Evolutionary conservation across 1,284 basidiomycete species (phyloP), one percentile per base, ranked within the genome.

Genomic region (Sanghuangporus sanghuang): DNA sequence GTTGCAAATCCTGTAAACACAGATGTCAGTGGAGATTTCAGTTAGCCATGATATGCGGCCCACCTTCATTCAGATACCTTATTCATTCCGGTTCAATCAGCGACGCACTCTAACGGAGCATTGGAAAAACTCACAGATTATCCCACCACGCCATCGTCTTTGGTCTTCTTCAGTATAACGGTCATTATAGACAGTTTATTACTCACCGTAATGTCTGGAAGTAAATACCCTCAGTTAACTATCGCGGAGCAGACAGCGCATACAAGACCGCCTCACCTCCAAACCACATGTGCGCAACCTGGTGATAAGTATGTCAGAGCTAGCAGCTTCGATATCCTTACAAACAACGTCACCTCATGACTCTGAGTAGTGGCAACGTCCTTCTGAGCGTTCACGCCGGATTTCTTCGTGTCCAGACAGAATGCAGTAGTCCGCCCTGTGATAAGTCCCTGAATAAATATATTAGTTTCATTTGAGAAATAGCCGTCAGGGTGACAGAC

Each of bases 131-230:
- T 62, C 32, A 65, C 52, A 95, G 79, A 74, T 92, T 90, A 69
- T 93, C 90, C 94, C 95, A 96, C 93, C 93, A 97, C 70, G 86
- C 85, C 90, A 95, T 95, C 1, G 93, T 96, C 16, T 92, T 90
- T 18, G 21, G 16, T 46, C 16, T 46, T n/a, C 70, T 95, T 92
- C 74, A 35, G 14, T 11, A 42, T 54, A 6, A 59, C 42, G 42
- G 27, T n/a, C 21, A 39, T 36, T 11, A 40, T 12, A 46, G 21
- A 2, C 21, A 16, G 7, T 16, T 1, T 93, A 71, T 95, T 95
- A 90, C 90, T 77, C 72, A 70, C 83, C 68, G 72, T 44, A 59
- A 42, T 27, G 40, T 27, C 63, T 64, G 16, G 59, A 54, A 12
- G 11, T 39, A 44, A 27, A 57, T 38, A 3, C 27, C 27, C 27